Evolutionary conservation across 2,329 filamentous ascomycete genomes (phyloP).

Genomic region (Fusarium stilboides): DNA sequence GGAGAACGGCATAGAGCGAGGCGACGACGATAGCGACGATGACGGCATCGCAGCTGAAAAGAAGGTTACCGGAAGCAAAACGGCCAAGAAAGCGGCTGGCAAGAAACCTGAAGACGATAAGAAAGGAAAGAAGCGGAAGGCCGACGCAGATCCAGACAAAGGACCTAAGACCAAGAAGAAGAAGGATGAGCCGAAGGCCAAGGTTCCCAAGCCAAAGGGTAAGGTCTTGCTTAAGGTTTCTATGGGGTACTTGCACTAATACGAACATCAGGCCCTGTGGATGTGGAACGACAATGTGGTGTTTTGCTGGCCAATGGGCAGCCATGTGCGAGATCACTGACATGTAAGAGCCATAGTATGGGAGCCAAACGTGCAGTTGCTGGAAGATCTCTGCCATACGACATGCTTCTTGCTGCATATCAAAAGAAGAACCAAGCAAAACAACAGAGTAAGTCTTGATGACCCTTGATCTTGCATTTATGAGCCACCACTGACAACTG

Average conservation of each 20-base stretch:
- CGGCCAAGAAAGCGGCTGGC: constrained; percentile 74
- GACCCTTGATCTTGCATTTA: background rate
- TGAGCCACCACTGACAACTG: constrained; percentile 25
- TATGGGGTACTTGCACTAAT: constrained; percentile 31
- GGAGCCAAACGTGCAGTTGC: constrained; percentile 91
- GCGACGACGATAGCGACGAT: constrained; percentile 65
- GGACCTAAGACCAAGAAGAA: constrained; percentile 92
- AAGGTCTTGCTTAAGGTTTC: constrained; percentile 23
- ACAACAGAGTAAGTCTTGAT: constrained; percentile 82
- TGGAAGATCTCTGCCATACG: constrained; percentile 89
- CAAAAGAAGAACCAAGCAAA: constrained; percentile 99
- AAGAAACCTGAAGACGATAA: constrained; percentile 78
- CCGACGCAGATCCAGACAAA: constrained; percentile 83
- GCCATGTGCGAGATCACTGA: constrained; percentile 88
- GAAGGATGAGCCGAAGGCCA: constrained; percentile 91
- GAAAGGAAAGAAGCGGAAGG: constrained; percentile 84
- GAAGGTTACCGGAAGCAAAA: constrained; percentile 60
- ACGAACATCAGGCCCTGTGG: constrained; percentile 76
- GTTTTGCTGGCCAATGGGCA: constrained; percentile 88
- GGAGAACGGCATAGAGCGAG: constrained; percentile 64
- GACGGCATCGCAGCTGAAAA: constrained; percentile 62
- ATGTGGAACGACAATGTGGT: constrained; percentile 95
- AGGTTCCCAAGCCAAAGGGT: constrained; percentile 88
- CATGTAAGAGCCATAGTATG: constrained; percentile 97
- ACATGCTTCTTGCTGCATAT: constrained; percentile 89